These are phyloP conservation scores for Pestalotiopsis sp. DNA, from an alignment of 2,329 filamentous ascomycete species.

Conservation along the genomic window DNA sequence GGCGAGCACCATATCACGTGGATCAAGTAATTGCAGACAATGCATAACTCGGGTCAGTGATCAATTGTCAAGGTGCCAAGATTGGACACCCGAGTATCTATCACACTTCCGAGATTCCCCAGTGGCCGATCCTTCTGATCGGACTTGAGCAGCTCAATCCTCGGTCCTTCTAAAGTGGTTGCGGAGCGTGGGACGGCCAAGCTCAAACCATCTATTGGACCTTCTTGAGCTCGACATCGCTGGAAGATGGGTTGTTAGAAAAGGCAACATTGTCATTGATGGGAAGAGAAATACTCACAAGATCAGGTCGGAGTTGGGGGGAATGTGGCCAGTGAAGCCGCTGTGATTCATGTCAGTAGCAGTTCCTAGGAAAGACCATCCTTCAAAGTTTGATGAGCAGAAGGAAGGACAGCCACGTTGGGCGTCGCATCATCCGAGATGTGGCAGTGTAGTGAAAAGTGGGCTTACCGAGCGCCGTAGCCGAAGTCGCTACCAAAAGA, in stretches of 20 bases:
- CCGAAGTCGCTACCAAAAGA: constrained; percentile 29
- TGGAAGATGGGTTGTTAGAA: constrained; percentile 7
- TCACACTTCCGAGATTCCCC: background rate
- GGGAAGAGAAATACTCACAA: constrained; percentile 21
- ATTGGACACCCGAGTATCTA: background rate
- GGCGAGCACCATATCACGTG: too few relatives aligned
- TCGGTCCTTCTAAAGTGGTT: background rate
- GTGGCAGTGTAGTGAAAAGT: background rate
- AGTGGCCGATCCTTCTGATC: background rate
- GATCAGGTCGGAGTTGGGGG: constrained; percentile 35
- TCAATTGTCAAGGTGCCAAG: too few relatives aligned
- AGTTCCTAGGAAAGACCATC: background rate
- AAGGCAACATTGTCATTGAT: background rate
- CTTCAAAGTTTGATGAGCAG: too few relatives aligned
- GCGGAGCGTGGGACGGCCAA: background rate
- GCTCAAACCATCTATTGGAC: constrained; percentile 10
- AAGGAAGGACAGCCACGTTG: background rate
- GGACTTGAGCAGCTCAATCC: background rate
- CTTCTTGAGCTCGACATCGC: constrained; percentile 19
- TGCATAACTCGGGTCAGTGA: too few relatives aligned
- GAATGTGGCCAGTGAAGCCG: constrained; percentile 30
- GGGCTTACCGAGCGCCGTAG: constrained; percentile 33
- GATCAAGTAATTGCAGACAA: too few relatives aligned
- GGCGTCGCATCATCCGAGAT: too few relatives aligned
- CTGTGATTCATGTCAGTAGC: constrained; percentile 14